Conservation (phyloP, 306 rosid species). For the Ziziphus jujuba region DNA sequence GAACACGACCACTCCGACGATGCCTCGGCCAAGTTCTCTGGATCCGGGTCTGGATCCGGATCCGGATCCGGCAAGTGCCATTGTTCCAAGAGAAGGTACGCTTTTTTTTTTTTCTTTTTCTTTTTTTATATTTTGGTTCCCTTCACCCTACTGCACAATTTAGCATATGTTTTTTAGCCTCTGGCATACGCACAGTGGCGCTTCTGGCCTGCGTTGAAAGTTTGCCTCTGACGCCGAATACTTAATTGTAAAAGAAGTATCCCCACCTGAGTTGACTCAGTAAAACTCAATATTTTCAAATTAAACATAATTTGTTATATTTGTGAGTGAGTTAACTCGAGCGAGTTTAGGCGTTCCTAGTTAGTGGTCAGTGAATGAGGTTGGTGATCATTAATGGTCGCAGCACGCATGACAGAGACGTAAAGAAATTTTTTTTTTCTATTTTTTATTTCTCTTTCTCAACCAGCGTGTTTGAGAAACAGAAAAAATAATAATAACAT, state of each 20-base stretch:
- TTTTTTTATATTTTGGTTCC: not conserved
- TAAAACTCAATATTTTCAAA: not conserved
- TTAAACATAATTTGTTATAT: not conserved
- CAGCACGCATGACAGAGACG: constrained; percentile 51
- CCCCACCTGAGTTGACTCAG: constrained; percentile 22
- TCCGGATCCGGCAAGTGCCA: constrained; percentile 76
- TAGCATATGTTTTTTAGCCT: not conserved
- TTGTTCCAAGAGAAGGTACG: constrained; percentile 80
- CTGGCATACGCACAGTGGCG: not conserved
- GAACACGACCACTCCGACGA: constrained; percentile 64
- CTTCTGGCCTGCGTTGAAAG: too few relatives aligned
- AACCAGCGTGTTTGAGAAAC: not conserved
- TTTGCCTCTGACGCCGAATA: not conserved
- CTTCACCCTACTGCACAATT: constrained; percentile 1
- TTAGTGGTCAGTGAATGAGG: constrained; percentile 48
- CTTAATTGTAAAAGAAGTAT: not conserved
- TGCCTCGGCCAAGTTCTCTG: constrained; percentile 57
- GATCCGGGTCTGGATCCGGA: constrained; percentile 50
- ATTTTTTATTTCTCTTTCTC: not conserved
- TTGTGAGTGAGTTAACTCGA: not conserved
- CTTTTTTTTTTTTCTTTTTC: not conserved
- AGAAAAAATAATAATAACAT: too few relatives aligned
- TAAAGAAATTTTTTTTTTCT: constrained; percentile 11
- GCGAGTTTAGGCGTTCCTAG: not conserved
- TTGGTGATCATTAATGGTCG: constrained; percentile 20